Conservation (phyloP, 2,329 filamentous ascomycete species). For the Colletotrichum zoysiae region DNA sequence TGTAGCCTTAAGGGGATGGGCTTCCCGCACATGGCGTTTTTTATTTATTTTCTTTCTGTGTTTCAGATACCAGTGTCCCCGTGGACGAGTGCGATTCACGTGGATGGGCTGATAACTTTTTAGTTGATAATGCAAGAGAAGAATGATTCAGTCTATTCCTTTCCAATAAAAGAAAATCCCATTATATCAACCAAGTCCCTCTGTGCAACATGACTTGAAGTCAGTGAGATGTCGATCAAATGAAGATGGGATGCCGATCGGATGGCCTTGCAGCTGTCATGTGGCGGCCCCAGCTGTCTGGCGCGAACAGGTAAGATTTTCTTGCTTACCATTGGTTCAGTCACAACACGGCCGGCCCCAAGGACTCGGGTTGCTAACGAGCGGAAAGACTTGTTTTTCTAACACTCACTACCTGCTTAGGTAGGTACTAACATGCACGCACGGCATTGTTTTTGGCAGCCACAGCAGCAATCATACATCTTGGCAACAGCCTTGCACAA, state of each 20-base stretch:
- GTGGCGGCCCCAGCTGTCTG: constrained; percentile 27
- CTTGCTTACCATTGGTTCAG: constrained; percentile 15
- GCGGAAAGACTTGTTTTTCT: constrained; percentile 18
- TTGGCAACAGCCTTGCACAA: neutral
- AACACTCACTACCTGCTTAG: no score
- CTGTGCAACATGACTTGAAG: neutral
- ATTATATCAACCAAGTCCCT: neutral
- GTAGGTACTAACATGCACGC: neutral
- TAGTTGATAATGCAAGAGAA: constrained; percentile 41
- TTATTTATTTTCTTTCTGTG: constrained; percentile 25
- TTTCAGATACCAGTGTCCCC: constrained; percentile 39
- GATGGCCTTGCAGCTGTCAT: constrained; percentile 40
- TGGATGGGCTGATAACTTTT: constrained; percentile 41
- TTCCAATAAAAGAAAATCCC: neutral
- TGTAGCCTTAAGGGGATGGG: constrained; percentile 24
- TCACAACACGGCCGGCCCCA: constrained; percentile 12
- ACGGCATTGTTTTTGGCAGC: constrained; percentile 3
- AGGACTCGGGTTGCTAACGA: constrained; percentile 8
- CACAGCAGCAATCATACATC: constrained; percentile 1
- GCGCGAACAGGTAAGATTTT: constrained; percentile 24
- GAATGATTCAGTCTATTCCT: constrained; percentile 28
- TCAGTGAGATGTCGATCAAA: constrained; percentile 32
- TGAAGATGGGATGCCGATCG: constrained; percentile 27
- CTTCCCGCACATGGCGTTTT: constrained; percentile 38
- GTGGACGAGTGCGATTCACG: constrained; percentile 28